Evolutionary conservation across 768 basidiomycete genomes (phyloP), one percentile per base, ranked within the genome.

Genomic region (Collybiopsis confluens): DNA sequence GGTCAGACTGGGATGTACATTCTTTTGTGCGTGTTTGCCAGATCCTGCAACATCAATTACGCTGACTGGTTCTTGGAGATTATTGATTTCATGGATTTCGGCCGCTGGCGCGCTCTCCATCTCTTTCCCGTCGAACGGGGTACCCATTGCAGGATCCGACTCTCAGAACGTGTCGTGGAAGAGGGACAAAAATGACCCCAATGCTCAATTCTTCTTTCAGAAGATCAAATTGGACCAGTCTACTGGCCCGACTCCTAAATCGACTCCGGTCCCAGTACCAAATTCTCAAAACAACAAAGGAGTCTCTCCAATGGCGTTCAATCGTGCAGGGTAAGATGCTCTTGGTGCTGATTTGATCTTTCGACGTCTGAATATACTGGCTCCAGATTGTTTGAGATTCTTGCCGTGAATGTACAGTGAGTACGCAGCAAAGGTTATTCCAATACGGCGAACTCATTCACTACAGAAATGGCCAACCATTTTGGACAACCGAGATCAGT

Each of bases 201-300:
- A 28, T 20, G 24, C 21, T 11, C n/a, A 53, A 15, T 53, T 53
- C 23, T 33, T 18, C 42, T 18, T 53, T 13, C 43, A 26, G 13
- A 53, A 53, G 23, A 45, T 53, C 43, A 53, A 53, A 33, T 23
- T 53, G 18, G 52, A 53, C 21, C 8, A 37, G 7, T 13, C 41
- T 5, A 20, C n/a, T 4, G 52, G 52, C 10, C 52, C 52, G 2
- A 24, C 42, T 35, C 2, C 3, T 6, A 35, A 35, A 7, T 45
- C 42, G 0, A 37, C 28, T 21, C 52, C 43, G 1, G 52, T 53
- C 16, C 20, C 41, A 3, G 20, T 53, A n/a, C 1, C 5, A 6
- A 45, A 45, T n/a, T 53, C 43, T 13, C 8, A 44, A 24, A 36
- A 36, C 1, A 11, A 35, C n/a, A 13, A 36, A 33, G 52, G 43